These are phyloP conservation scores for Tolypocladium endophyticum DNA, from an alignment of 2,329 filamentous ascomycete genomes.

Conservation along the genomic window DNA sequence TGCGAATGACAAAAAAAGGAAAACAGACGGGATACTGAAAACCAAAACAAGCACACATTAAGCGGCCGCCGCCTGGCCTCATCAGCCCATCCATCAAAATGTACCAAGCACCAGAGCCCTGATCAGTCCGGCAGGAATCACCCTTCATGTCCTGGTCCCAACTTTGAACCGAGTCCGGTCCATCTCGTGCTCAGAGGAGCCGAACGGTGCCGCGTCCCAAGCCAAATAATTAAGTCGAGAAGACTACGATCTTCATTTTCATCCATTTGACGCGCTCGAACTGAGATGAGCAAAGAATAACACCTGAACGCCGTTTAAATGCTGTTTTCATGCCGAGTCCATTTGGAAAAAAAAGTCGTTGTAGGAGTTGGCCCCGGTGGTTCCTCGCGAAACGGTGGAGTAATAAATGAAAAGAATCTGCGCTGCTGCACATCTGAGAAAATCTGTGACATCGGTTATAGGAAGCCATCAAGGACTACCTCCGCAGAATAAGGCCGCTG, in stretches of 20 bases:
- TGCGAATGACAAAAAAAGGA: neutral
- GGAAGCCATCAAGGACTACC: neutral
- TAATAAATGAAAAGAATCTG: neutral
- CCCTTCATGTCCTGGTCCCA: neutral
- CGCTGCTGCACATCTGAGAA: neutral
- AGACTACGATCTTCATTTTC: neutral
- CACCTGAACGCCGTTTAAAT: slow-evolving; percentile 21
- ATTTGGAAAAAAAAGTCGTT: slow-evolving; percentile 8
- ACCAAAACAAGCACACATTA: neutral
- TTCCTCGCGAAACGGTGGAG: slow-evolving; percentile 2
- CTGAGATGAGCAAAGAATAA: slow-evolving; percentile 3
- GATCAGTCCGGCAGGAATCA: neutral
- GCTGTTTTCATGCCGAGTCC: slow-evolving; percentile 18
- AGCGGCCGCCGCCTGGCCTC: neutral
- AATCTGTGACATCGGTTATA: neutral
- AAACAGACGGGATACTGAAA: neutral
- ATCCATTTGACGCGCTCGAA: neutral
- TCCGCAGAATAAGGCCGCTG: neutral
- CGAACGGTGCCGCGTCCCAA: neutral
- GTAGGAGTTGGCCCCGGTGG: slow-evolving; percentile 11
- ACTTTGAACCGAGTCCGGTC: neutral
- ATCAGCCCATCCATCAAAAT: neutral
- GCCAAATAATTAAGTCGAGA: neutral
- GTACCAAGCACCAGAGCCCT: neutral
- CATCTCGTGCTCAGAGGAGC: neutral